Conservation (phyloP, 1,139 yeast species). For the Candida tetrigidarum region DNA sequence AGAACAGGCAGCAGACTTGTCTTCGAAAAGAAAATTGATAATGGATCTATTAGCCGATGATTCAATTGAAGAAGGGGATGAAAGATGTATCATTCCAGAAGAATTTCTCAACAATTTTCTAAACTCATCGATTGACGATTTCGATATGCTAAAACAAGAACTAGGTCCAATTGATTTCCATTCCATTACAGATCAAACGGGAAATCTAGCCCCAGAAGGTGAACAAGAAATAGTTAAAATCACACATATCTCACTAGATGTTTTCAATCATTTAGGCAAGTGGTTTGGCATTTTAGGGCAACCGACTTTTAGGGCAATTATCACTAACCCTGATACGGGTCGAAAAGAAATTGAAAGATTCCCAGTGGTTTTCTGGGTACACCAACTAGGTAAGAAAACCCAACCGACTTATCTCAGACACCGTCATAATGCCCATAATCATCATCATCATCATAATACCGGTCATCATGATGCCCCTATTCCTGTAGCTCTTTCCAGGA, state of each 20-base stretch:
- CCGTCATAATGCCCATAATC: constrained; percentile 14
- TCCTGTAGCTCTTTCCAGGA: constrained; percentile 31
- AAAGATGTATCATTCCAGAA: constrained; percentile 41
- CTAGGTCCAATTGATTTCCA: constrained; percentile 41
- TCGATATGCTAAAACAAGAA: constrained; percentile 27
- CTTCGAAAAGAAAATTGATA: constrained; percentile 26
- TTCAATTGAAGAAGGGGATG: constrained; percentile 37
- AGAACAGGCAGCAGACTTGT: constrained; percentile 10
- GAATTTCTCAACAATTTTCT: constrained; percentile 33
- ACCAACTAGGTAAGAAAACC: constrained; percentile 42
- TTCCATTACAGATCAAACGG: constrained; percentile 33
- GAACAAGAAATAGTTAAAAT: constrained; percentile 30
- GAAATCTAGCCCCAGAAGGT: constrained; percentile 33
- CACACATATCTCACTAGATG: constrained; percentile 39
- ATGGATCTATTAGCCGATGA: constrained; percentile 24
- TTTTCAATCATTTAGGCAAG: constrained; percentile 46
- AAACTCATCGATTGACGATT: constrained; percentile 25
- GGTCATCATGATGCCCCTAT: constrained; percentile 18
- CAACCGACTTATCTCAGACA: constrained; percentile 17
- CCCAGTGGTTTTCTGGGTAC: constrained; percentile 56
- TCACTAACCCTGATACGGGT: constrained; percentile 41
- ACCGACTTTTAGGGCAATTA: constrained; percentile 52
- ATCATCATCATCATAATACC: constrained; percentile 18
- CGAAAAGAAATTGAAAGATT: constrained; percentile 52
- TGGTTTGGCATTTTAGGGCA: constrained; percentile 59